Base-by-base conservation (phyloP, 2,329 filamentous ascomycete species). In the Fusarium continuum region DNA sequence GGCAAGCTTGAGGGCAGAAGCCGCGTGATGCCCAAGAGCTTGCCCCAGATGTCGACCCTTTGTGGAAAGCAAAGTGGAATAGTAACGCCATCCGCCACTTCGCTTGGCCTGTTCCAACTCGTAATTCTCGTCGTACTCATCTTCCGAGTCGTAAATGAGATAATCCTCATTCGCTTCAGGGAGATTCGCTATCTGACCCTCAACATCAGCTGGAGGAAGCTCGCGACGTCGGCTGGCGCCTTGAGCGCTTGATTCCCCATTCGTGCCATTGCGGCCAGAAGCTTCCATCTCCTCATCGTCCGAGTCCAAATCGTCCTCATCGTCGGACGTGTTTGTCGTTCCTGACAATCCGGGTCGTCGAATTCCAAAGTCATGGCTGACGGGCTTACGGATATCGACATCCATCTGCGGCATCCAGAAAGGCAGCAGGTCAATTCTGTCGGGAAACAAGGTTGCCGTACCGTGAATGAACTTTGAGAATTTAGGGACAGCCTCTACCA, bases 351-450 rank as follows among this genome's bases (percentile, higher is more conserved):
- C 88, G 1, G 91, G 88, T 28, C 94, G 85, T 71, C 91, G 90
- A 69, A 99, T 97, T 51, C 95, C 95, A 74, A 98, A 98, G 68
- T 90, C 88, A 71, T 95, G 92, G 5, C 87, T 92, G 25, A 88
- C 86, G 1, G 95, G 93, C 78, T 99, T 99, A 67, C 93, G 91
- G 70, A 99, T 99, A 73, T 99, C 95, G 20, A 96, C 88, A 67
- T 96, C 89, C 95, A 99, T 99, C 78, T 99, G 95, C 1, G 95
- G 95, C 82, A 94, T 91, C 95, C 95, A 99, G 82, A 92, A 99
- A 1, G 95, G 95, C 6, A 99, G 82, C 11, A 99, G 83, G 41
- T 97, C 83, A 76, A 99, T 99, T 51, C 91, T 88, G 38, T 88
- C 85, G 0, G 93, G 93, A 76, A 97, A 96, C 39, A 99, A 79